Evolutionary conservation across 2,329 filamentous ascomycete species (phyloP).

Genomic region (Myriosclerotinia scirpicola): DNA sequence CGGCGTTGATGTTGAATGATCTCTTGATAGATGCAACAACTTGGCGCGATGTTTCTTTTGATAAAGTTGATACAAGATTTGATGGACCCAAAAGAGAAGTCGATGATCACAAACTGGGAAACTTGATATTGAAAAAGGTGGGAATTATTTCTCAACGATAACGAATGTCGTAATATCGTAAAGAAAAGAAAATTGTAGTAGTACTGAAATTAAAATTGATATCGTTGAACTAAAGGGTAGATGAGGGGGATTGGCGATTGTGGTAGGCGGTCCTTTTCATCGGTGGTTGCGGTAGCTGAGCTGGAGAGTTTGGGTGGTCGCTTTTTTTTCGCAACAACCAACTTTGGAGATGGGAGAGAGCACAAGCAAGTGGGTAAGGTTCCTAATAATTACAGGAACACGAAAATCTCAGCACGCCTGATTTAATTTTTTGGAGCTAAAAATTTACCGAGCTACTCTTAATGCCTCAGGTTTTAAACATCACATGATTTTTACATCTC

Average conservation of each 20-base stretch:
- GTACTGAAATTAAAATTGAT: constrained; percentile 16
- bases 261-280: constrained; percentile 5
- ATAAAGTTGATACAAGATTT: constrained; percentile 17
- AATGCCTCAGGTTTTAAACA: background rate
- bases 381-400: constrained; percentile 4
- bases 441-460: background rate
- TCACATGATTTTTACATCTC: background rate
- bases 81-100: constrained; percentile 22
- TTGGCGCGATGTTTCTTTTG: constrained; percentile 38
- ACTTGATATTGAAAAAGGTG: constrained; percentile 13
- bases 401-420: constrained; percentile 18
- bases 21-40: constrained; percentile 37
- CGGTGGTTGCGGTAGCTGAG: background rate
- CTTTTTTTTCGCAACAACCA: background rate
- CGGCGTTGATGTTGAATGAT: constrained; percentile 36
- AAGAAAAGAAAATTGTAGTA: constrained; percentile 4
- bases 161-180: constrained; percentile 1
- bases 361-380: background rate
- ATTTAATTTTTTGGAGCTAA: constrained; percentile 7
- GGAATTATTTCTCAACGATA: constrained; percentile 12
- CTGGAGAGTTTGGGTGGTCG: background rate
- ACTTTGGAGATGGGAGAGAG: no score
- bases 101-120: constrained; percentile 20
- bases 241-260: constrained; percentile 11
- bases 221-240: constrained; percentile 17